Percentiles rank a stretch among this genome's conserved stretches.
Conservation (phyloP, 2,329 filamentous ascomycete species). For the Fusarium sp. region DNA sequence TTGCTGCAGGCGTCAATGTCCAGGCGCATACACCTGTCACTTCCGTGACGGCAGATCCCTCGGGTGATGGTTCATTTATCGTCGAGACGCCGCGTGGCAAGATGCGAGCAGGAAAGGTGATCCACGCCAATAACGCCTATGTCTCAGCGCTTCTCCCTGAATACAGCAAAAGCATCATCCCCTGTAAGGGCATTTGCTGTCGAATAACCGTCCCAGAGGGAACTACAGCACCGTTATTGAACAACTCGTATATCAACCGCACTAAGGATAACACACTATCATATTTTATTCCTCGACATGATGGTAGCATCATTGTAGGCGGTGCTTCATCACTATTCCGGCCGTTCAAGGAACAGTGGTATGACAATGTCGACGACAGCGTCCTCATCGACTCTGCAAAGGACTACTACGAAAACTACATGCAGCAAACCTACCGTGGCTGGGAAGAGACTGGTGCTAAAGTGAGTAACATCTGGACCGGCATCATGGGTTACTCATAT, state of each 20-base stretch:
- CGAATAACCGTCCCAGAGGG: conserved; percentile 3
- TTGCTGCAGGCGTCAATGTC: conserved; percentile 3
- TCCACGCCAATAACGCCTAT: conserved; percentile 77
- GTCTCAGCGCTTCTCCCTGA: conserved; percentile 70
- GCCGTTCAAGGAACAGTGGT: conserved; percentile 10
- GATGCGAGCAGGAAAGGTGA: conserved; percentile 65
- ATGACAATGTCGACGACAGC: conserved; percentile 8
- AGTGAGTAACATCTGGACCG: conserved; percentile 8
- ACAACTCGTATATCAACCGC: conserved; percentile 6
- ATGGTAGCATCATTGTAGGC: conserved; percentile 2
- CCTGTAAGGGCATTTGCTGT: conserved; percentile 63
- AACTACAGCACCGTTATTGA: background rate
- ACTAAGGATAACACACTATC: conserved; percentile 6
- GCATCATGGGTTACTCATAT: conserved; percentile 13
- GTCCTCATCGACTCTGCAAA: conserved; percentile 4
- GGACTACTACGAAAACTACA: conserved; percentile 10
- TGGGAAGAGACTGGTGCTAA: conserved; percentile 7
- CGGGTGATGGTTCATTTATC: background rate
- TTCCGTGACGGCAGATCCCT: background rate
- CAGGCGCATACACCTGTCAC: conserved; percentile 10
- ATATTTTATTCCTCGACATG: conserved; percentile 1
- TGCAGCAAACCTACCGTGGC: conserved; percentile 3
- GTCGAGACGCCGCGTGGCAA: conserved; percentile 53
- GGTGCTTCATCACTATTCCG: background rate
- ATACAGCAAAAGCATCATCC: conserved; percentile 72